phyloP scores from a whole-genome alignment of 2,329 filamentous ascomycete species.

The Aspergillus quadrilineatus region DNA sequence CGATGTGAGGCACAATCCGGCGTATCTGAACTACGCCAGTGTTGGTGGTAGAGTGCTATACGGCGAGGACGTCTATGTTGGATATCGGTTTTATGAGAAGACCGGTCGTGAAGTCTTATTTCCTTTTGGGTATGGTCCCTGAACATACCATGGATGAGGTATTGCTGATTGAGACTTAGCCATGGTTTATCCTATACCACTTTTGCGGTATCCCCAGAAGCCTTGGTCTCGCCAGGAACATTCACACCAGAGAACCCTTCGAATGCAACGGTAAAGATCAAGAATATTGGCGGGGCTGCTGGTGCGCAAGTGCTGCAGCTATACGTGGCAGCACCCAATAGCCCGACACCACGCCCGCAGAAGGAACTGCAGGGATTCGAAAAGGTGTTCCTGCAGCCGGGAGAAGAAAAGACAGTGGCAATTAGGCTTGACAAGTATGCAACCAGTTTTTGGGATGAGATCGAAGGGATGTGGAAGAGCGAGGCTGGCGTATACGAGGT shows the following conservation, averaged over 20 bases:
- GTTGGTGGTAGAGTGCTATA: constrained; percentile 71
- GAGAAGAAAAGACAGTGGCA: constrained; percentile 33
- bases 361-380: constrained; percentile 49
- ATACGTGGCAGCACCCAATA: constrained; percentile 31
- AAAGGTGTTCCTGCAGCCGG: constrained; percentile 42
- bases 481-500: constrained; percentile 41
- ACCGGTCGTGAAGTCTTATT: constrained; percentile 64
- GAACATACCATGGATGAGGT: background rate
- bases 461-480: constrained; percentile 40
- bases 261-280: constrained; percentile 44
- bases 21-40: constrained; percentile 69
- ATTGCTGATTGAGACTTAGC: constrained; percentile 26
- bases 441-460: constrained; percentile 46
- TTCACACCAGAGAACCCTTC: constrained; percentile 47
- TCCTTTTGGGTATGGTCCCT: constrained; percentile 56
- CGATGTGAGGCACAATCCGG: constrained; percentile 65
- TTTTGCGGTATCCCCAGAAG: constrained; percentile 55
- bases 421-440: constrained; percentile 37
- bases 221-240: constrained; percentile 43
- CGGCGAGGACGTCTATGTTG: constrained; percentile 75
- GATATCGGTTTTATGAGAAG: constrained; percentile 76
- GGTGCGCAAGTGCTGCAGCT: constrained; percentile 56
- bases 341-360: constrained; percentile 35
- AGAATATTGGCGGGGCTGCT: constrained; percentile 52
- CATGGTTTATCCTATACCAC: constrained; percentile 68